A percentile compares a stretch with the other conserved stretches of the same genome.
These are phyloP conservation scores for Cubamyces lactineus DNA, from an alignment of 768 basidiomycete genomes.

Conservation along the genomic window DNA sequence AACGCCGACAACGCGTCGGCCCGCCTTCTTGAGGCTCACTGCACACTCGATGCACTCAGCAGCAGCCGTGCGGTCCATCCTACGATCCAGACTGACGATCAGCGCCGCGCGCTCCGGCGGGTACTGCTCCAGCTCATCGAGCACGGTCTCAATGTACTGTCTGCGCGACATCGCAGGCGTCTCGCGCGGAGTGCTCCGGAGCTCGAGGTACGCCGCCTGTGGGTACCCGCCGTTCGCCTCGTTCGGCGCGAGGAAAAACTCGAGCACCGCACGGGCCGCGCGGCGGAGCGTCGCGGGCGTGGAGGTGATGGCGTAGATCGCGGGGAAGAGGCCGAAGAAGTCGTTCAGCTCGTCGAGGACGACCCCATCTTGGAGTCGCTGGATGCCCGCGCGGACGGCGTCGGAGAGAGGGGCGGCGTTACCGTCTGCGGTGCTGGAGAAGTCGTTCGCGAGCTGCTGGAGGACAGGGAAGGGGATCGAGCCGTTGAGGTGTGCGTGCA, in stretches of 20 bases:
- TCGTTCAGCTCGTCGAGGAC: conserved; percentile 60
- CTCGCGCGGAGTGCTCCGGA: conserved; percentile 77
- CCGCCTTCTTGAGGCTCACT: conserved; percentile 52
- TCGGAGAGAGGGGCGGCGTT: conserved; percentile 17
- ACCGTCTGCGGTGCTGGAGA: conserved; percentile 3
- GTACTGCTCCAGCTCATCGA: conserved; percentile 67
- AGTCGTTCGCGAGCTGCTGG: conserved; percentile 60
- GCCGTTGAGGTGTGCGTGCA: conserved; percentile 86
- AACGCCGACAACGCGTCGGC: conserved; percentile 71
- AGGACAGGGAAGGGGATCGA: conserved; percentile 73
- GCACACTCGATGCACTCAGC: conserved; percentile 63
- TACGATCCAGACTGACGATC: conserved; percentile 77
- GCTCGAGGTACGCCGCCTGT: conserved; percentile 74
- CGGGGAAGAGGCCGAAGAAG: conserved; percentile 76
- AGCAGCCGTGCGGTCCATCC: conserved; percentile 57
- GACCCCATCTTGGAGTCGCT: conserved; percentile 43
- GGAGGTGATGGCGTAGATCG: conserved; percentile 77
- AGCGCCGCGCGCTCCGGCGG: conserved; percentile 53
- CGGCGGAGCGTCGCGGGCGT: conserved; percentile 54
- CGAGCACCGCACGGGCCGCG: conserved; percentile 68
- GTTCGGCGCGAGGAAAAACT: conserved; percentile 53
- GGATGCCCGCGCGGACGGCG: conserved; percentile 47
- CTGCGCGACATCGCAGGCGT: conserved; percentile 60
- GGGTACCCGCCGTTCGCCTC: conserved; percentile 39
- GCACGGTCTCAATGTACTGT: conserved; percentile 65